Base-by-base conservation (phyloP, 768 basidiomycete species). In the Sporobolomyces roseus region DNA sequence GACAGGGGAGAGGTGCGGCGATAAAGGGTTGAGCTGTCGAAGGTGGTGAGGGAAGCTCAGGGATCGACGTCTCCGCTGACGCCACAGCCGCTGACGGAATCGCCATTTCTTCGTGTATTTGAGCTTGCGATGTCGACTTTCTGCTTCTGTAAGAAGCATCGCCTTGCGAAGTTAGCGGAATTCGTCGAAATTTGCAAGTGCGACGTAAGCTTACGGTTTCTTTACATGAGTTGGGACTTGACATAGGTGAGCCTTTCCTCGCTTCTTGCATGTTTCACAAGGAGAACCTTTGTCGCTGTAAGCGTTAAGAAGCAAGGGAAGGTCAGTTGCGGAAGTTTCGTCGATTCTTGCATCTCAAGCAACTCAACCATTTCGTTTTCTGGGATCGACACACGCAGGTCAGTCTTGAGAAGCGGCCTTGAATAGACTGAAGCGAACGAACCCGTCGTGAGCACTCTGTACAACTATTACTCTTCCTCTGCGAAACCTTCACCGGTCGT, bases 211-310 rank as follows among this genome's bases (percentile, higher is more conserved):
- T 21, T 54, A 63, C 19, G 68, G 62, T 30, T 51, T 48, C 36
- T 56, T 41, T 32, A 69, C 58, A 19, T 69, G 61, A 50, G 58
- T 45, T 9, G 63, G 61, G 23, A 59, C 29, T 9, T 48, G 51
- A 30, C 68, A 69, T 0, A 69, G 49, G 43, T 69, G 62, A 6
- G 50, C 43, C 19, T 49, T 69, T 5, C 51, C 55, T 32, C 68
- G 50, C 23, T 64, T 69, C 33, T 14, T 7, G 38, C 68, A 69
- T 23, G 38, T 30, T 1, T 43, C 41, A 33, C 68, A 68, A 2
- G 67, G 67, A 0, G 38, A 23, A 32, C 25, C 27, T 51, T 64
- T 69, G 45, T 69, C 68, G 27, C 68, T 64, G 56, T n/a, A 1
- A 7, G 25, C 14, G 13, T 3, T n/a, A n/a, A 35, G 36, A 27